Percentiles rank a stretch among this genome's conserved stretches.
Conservation (phyloP, 805 yeast species). For the Yamadazyma olivae region DNA sequence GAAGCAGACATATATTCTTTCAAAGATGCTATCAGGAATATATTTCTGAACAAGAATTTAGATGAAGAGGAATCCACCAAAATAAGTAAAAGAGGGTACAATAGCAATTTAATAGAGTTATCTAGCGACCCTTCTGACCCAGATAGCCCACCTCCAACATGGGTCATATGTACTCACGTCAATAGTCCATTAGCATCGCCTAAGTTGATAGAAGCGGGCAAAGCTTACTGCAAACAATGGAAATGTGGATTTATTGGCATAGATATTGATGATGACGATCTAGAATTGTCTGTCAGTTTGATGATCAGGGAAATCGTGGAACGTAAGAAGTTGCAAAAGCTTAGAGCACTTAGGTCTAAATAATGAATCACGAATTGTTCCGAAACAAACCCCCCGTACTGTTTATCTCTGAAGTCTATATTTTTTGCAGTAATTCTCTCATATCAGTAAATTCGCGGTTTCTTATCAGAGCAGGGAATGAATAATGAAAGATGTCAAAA, state of each 20-base stretch:
- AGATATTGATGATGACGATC: conserved; percentile 48
- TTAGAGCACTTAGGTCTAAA: background rate
- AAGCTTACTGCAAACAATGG: conserved; percentile 57
- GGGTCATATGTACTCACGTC: conserved; percentile 64
- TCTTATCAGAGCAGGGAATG: background rate
- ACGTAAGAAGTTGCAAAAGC: conserved; percentile 17
- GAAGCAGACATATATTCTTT: conserved; percentile 67
- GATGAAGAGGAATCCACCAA: conserved; percentile 16
- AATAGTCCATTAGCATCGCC: conserved; percentile 61
- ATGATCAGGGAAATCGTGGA: conserved; percentile 61
- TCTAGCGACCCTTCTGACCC: conserved; percentile 34
- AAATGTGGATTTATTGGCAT: conserved; percentile 60
- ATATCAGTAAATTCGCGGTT: background rate
- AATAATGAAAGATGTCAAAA: background rate
- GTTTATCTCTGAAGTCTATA: too few species aligned
- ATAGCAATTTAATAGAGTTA: conserved; percentile 19
- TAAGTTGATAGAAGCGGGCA: conserved; percentile 54
- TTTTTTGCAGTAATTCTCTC: too few species aligned
- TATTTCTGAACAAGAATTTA: conserved; percentile 48
- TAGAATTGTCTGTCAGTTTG: conserved; percentile 56
- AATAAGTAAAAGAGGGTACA: conserved; percentile 22
- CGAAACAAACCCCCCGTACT: too few species aligned
- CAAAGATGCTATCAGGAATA: conserved; percentile 51
- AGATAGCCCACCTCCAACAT: conserved; percentile 56
- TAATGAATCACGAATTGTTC: too few species aligned